Evolutionary conservation across 2,329 filamentous ascomycete species (phyloP), one percentile per base, ranked within the genome.

Genomic region (Verticillium albo-atrum): DNA sequence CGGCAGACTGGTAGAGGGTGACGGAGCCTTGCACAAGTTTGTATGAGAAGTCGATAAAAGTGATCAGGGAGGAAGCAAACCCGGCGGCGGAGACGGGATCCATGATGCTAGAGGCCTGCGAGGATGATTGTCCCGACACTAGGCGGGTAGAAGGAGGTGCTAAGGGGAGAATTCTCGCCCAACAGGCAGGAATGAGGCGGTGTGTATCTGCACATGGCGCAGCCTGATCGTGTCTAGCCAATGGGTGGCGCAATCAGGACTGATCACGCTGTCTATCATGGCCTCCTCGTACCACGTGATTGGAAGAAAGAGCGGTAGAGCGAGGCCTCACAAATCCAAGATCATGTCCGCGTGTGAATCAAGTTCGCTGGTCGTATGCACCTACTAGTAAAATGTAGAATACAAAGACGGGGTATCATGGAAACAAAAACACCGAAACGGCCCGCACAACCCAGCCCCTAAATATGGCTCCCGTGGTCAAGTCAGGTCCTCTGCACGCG

Each of bases 21-120:
- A 25, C 5, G 6, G 56, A 57, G 17, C 56, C 56, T 28, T 53
- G 27, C 20, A 57, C 23, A 1, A 56, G 1, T 30, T 56, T 56
- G 34, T 10, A 56, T 4, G 54, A 56, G 54, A 56, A 56, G 15
- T 56, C 54, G 34, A 56, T 56, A 35, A 56, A 56, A 3, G 54
- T 47, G 34, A 56, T 47, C 25, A 56, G 26, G 25, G 54, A 42
- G 9, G 54, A 42, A 5, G 54, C 54, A 25, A 56, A 56, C 14
- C 54, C 54, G 15, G 54, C 54, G 15, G 54, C 54, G 9, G 42
- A 47, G 9, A 47, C n/a, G n/a, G 42, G 42, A 14, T 55, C 54
- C 54, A 55, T 55, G 32, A 10, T 26, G 54, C 14, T 25, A 14
- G 9, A 6, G 20, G 23, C n/a, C 12, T 7, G 2, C n/a, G 37